Evolutionary conservation across 2,329 filamentous ascomycete species (phyloP).

Genomic region (Xylaria digitata): DNA sequence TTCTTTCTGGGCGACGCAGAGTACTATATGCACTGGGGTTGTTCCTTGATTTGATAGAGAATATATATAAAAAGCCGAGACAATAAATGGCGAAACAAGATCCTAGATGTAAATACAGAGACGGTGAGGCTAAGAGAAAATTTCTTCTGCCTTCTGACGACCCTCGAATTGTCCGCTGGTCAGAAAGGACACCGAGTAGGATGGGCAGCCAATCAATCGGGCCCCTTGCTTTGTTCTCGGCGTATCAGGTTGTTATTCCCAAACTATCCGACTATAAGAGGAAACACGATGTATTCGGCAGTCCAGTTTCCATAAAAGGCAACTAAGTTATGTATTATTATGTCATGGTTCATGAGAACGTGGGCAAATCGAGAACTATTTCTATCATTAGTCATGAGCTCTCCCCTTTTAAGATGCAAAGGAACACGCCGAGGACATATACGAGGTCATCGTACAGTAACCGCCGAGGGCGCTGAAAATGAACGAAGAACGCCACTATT

Average conservation of each 20-base stretch:
- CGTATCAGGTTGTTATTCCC: constrained; percentile 11
- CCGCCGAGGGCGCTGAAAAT: constrained; percentile 34
- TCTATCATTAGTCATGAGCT: constrained; percentile 23
- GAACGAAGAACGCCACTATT: constrained; percentile 39
- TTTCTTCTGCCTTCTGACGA: constrained; percentile 9
- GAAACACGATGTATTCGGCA: constrained; percentile 19
- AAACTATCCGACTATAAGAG: constrained; percentile 4
- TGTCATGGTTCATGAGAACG: constrained; percentile 17
- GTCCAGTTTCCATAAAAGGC: constrained; percentile 24
- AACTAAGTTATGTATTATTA: constrained; percentile 22
- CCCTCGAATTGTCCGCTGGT: constrained; percentile 13
- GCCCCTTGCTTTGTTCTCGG: constrained; percentile 31
- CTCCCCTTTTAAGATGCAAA: constrained; percentile 20
- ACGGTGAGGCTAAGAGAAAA: constrained; percentile 13
- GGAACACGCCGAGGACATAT: constrained; percentile 23
- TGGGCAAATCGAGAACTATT: constrained; percentile 33
- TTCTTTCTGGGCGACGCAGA: constrained; percentile 9
- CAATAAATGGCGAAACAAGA: neutral
- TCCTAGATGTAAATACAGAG: constrained; percentile 7
- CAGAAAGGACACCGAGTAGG: constrained; percentile 11
- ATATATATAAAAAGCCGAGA: constrained; percentile 13
- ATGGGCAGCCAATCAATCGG: constrained; percentile 30
- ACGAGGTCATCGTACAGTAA: constrained; percentile 32
- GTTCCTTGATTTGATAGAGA: constrained; percentile 1
- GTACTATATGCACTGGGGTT: neutral